Conservation (phyloP, 805 yeast genomes). For the Sporopachydermia quercuum region DNA sequence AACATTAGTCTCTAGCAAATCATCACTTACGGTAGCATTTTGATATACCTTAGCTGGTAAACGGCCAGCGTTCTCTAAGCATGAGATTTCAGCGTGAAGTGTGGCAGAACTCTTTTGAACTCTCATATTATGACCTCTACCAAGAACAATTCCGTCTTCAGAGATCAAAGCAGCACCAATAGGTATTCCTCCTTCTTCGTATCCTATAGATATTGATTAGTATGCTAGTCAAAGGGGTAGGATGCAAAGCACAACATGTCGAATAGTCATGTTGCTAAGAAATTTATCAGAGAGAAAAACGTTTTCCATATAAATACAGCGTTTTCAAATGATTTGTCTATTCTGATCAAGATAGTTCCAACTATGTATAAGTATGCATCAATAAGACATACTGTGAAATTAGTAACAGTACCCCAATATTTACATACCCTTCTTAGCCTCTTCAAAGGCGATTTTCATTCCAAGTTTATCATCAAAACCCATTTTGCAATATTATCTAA, state of each 20-base stretch:
- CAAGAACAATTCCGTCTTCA: constrained; percentile 67
- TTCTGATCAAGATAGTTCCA: not conserved
- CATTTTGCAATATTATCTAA: constrained; percentile 25
- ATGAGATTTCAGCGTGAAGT: constrained; percentile 83
- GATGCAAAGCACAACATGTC: not conserved
- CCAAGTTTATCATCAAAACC: constrained; percentile 52
- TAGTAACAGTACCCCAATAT: not conserved
- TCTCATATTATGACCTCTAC: constrained; percentile 83
- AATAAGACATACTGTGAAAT: not conserved
- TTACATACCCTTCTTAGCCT: constrained; percentile 40
- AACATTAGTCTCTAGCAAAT: no score
- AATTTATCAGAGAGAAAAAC: no score
- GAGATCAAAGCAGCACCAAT: constrained; percentile 66
- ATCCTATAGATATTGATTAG: no score
- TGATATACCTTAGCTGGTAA: constrained; percentile 66
- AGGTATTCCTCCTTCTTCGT: constrained; percentile 81
- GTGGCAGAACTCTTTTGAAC: constrained; percentile 75
- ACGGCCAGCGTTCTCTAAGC: constrained; percentile 85
- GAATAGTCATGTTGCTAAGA: no score
- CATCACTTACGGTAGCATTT: constrained; percentile 49
- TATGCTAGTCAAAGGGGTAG: no score
- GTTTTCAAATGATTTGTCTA: no score
- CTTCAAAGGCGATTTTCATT: constrained; percentile 53
- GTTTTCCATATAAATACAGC: no score
- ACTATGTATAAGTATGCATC: not conserved